These are phyloP conservation scores for Brassica napus DNA, from an alignment of 345 rosid genomes.

Conservation along the genomic window Da-Ae NC_063437.1:14885501-14886000, in stretches of 20 bases:
- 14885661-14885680: neutral
- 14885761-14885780: neutral
- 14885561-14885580: neutral
- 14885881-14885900: constrained; percentile 15
- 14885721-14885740: neutral
- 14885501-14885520: neutral
- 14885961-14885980: neutral
- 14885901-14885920: constrained; percentile 13
- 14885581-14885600: neutral
- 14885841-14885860: constrained; percentile 3
- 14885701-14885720: neutral
- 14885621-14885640: neutral
- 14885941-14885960: neutral
- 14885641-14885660: neutral
- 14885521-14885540: neutral
- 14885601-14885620: neutral
- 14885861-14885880: constrained; percentile 3
- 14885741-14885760: neutral
- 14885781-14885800: neutral
- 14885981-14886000: neutral
- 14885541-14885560: neutral
- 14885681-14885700: neutral
- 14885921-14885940: constrained; percentile 19
- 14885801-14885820: neutral
- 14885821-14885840: constrained; percentile 8